These are phyloP conservation scores for Metroxylon sagu DNA, from an alignment of 176 grass and related monocot species.

Conservation along the genomic window DNA sequence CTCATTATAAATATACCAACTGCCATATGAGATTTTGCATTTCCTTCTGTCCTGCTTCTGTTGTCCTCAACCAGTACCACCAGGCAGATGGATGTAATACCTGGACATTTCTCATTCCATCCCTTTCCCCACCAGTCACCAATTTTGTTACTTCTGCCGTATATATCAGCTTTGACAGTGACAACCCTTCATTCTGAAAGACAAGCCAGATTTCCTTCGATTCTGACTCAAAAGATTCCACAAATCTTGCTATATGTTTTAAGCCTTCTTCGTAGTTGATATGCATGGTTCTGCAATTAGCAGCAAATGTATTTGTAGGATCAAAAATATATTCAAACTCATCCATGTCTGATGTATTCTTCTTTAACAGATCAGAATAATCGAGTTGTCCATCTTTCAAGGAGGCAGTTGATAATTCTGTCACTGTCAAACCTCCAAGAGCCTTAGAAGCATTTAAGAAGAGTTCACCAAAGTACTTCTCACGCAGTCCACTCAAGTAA, in stretches of 20 bases:
- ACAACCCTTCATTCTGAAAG: conserved; percentile 72
- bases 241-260: conserved; percentile 88
- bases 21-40: conserved; percentile 93
- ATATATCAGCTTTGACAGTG: conserved; percentile 86
- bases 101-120: conserved; percentile 49
- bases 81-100: conserved; percentile 75
- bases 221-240: conserved; percentile 97
- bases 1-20: conserved; percentile 46
- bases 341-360: conserved; percentile 26
- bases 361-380: conserved; percentile 24
- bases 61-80: conserved; percentile 95
- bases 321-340: conserved; percentile 13
- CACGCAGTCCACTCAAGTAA: conserved; percentile 89
- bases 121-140: conserved; percentile 48
- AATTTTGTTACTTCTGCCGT: conserved; percentile 76
- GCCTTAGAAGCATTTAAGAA: conserved; percentile 81
- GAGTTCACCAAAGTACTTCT: conserved; percentile 88
- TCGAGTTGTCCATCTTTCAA: conserved; percentile 16
- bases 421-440: conserved; percentile 36
- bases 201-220: conserved; percentile 96
- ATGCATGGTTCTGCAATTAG: not conserved
- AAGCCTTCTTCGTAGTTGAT: conserved; percentile 40
- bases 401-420: conserved; percentile 28
- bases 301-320: not conserved
- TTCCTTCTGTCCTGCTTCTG: conserved; percentile 67